Conservation (phyloP, 441 rosid genomes). For the Pelargonium fulgidum region DNA sequence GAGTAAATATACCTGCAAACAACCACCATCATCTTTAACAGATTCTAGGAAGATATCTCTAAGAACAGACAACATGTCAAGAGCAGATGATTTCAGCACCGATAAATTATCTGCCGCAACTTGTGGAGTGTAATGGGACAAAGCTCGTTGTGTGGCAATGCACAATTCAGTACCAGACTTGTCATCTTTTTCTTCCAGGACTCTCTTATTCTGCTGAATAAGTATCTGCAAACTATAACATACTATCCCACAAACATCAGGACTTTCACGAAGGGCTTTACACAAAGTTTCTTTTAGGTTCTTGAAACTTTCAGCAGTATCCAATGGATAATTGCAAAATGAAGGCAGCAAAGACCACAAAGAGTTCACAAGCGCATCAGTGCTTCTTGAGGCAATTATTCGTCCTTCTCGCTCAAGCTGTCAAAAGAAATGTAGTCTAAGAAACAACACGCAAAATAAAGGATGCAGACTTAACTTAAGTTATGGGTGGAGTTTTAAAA, state of each 20-base stretch:
- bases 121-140: constrained; percentile 44
- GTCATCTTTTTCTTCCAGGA: constrained; percentile 35
- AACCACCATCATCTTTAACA: constrained; percentile 75
- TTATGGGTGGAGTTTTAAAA: constrained; percentile 17
- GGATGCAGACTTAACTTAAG: not conserved
- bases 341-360: constrained; percentile 90
- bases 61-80: constrained; percentile 51
- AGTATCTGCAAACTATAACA: constrained; percentile 69
- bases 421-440: constrained; percentile 25
- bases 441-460: constrained; percentile 15
- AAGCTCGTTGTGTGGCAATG: constrained; percentile 45
- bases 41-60: constrained; percentile 58
- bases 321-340: constrained; percentile 76
- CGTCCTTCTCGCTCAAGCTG: constrained; percentile 78
- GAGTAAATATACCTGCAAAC: constrained; percentile 55
- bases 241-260: constrained; percentile 58
- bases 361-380: constrained; percentile 62
- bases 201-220: constrained; percentile 62
- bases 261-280: constrained; percentile 51
- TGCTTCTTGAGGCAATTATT: constrained; percentile 51
- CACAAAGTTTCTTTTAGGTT: constrained; percentile 48
- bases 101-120: constrained; percentile 54
- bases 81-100: constrained; percentile 50
- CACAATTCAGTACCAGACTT: constrained; percentile 30
- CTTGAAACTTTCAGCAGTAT: constrained; percentile 67